Evolutionary conservation across 805 yeast species (phyloP), one percentile per base, ranked within the genome.

Genomic region (Candida ficus): DNA sequence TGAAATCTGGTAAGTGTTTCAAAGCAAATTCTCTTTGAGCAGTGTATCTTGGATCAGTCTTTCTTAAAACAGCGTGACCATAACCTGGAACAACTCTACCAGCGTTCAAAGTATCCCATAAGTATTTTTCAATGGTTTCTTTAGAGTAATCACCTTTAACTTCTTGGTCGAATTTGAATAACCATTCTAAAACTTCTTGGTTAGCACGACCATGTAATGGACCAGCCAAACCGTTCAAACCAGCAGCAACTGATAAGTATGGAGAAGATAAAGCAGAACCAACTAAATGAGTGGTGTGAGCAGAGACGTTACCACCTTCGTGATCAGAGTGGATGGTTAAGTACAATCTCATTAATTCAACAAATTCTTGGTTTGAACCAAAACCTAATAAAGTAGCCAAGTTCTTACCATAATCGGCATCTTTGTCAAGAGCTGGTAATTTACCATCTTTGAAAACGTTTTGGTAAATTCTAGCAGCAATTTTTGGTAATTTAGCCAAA

Each of bases 21-120:
- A 74, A 66, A 41, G 91, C 95, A 57, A 84, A 85, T 68, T 81
- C 86, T 66, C 89, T 79, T 70, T 81, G 90, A 56, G 93, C 93
- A 33, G 75, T 78, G 76, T 81, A 84, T 65, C 95, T 79, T 61
- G 95, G 95, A 66, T 84, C 95, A 20, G 95, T 81, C 78, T 83
- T 80, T 72, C 93, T 81, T 60, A 84, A 73, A 39, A 84, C 93
- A 42, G 91, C 93, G 63, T 84, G 93, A 57, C 93, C 93, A 63
- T 84, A 84, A 62, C 93, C 93, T 61, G 93, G 93, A 51, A 84
- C 81, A 57, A 84, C 93, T 64, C 93, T 80, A 59, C 91, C 90
- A 43, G 84, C 66, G 63, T 83, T 83, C 55, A 84, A 71, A 39
- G 87, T 80, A 40, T 78, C 80, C 90, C 91, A 82, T 50, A 84